Base-by-base conservation (phyloP, 164 flowering plant species). In the Sextonia rubra region DNA sequence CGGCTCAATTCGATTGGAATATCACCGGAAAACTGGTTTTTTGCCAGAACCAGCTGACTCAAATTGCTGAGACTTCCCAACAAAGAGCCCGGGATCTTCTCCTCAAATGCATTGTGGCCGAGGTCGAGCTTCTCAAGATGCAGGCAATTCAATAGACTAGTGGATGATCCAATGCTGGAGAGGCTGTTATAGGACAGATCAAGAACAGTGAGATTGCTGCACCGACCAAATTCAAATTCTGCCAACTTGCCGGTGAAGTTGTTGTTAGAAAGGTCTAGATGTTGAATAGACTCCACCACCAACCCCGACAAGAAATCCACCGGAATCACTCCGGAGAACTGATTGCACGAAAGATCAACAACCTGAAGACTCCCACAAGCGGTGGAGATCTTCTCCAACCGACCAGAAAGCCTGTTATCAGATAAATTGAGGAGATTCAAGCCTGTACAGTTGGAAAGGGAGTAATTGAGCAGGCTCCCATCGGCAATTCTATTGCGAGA, bases 181-280 rank as follows among this genome's bases (percentile, higher is more conserved):
- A 87, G 81, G 22, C 61, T 11, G 74, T 91, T 90, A 61, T 69
- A 78, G 20, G 98, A 87, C 47, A 93, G 70, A 60, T 80, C 77
- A 30, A 93, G 77, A 2, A 77, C 61, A 15, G 88, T 83, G 67
- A 93, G 90, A 66, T 88, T 87, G 25, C 65, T 70, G 72, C 91
- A 91, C 15, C n/a, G 47, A 5, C 88, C 86, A 30, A 91, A 85
- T 25, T 81, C 80, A 49, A 89, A 60, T 27, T 14, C 26, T 15
- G 84, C 70, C 78, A 90, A 82, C 6, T 73, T 66, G 18, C 88
- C 88, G 11, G 93, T 82, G 67, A 93, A 86, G 75, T 87, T 90
- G 80, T 91, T 91, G 77, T 77, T 73, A 2, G 94, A 89, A 47
- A 90, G 84, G 76, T 89, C 88, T 37, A 90, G 77, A 69, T 72